Base-by-base conservation (phyloP, 331 rosid species). In the Spiraea crenata region DNA sequence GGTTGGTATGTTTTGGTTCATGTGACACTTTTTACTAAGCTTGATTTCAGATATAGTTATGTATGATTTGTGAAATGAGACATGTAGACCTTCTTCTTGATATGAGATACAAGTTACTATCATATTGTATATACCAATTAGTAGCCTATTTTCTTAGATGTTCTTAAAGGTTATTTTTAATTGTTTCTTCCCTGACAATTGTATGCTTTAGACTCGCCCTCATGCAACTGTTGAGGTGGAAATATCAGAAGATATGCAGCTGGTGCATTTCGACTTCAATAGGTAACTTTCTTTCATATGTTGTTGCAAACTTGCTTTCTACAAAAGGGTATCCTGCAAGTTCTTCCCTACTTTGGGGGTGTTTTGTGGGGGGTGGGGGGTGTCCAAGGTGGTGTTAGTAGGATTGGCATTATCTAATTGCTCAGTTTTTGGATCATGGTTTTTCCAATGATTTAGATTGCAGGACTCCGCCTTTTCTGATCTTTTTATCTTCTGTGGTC, bases 161-260 rank as follows among this genome's bases (percentile, higher is more conserved):
- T 38, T 35, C 11, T 57, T 12, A 17, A 35, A 31, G 42, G 46
- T 42, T 42, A 42, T 42, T 42, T 42, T 42, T 42, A 6, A 7
- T 42, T 42, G 1, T 78, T 68, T 41, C 63, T 31, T 48, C 57
- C 52, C 41, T 56, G 55, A 70, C 67, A n/a, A 73, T 71, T 80
- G 37, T 40, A 67, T 80, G 67, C 76, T 76, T 74, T 61, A 92
- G 98, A 92, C 98, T 60, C 91, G 96, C 17, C 98, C 98, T 39
- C 95, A 90, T 85, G 96, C 95, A 61, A 92, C 95, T 48, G 98
- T 92, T 52, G 98, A 92, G 84, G 97, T 93, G 81, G 96, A 93
- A 87, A 93, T 91, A 79, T 93, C 99, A 72, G 99, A 93, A 85
- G 99, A 93, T 78, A 93, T 89, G 98, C 96, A 93, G 82, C 86